Percentiles rank a stretch among this genome's conserved stretches.
phyloP scores from a whole-genome alignment of 2,329 filamentous ascomycete species.

The Pestalotiopsis sp. region DNA sequence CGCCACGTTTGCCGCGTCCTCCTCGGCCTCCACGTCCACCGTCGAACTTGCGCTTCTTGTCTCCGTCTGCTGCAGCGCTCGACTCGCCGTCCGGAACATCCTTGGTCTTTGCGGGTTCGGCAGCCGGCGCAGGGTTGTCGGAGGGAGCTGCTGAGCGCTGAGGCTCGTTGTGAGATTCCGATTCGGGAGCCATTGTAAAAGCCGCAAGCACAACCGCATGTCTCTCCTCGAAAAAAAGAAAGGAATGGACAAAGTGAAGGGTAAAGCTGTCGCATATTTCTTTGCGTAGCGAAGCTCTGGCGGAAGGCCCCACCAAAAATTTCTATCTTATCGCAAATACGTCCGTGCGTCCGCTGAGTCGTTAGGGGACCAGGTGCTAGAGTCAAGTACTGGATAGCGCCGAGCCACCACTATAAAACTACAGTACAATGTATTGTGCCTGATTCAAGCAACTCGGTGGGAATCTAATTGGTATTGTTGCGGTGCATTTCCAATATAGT shows the following conservation, averaged over 20 bases:
- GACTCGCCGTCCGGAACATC: slow-evolving; percentile 18
- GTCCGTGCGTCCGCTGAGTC: background rate
- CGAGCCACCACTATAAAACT: background rate
- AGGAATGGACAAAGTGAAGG: background rate
- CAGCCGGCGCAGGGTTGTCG: slow-evolving; percentile 11
- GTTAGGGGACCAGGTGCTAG: background rate
- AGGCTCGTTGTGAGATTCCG: slow-evolving; percentile 11
- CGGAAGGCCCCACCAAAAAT: slow-evolving; percentile 1
- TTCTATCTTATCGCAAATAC: background rate
- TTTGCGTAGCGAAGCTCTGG: background rate
- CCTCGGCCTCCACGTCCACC: slow-evolving; percentile 17
- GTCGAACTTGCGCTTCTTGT: slow-evolving; percentile 20
- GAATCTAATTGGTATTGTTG: background rate
- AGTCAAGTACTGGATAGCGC: background rate
- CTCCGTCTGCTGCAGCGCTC: slow-evolving; percentile 18
- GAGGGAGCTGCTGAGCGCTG: slow-evolving; percentile 13
- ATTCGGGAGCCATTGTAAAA: slow-evolving; percentile 26
- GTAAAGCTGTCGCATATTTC: background rate
- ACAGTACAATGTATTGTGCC: background rate
- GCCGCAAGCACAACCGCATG: slow-evolving; percentile 23
- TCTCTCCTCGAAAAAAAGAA: background rate
- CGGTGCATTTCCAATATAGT: background rate
- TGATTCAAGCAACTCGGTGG: background rate
- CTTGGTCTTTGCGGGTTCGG: slow-evolving; percentile 17
- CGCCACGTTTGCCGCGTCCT: slow-evolving; percentile 11